Conservation (phyloP, 768 basidiomycete genomes). For the Favolaschia claudopus region DNA sequence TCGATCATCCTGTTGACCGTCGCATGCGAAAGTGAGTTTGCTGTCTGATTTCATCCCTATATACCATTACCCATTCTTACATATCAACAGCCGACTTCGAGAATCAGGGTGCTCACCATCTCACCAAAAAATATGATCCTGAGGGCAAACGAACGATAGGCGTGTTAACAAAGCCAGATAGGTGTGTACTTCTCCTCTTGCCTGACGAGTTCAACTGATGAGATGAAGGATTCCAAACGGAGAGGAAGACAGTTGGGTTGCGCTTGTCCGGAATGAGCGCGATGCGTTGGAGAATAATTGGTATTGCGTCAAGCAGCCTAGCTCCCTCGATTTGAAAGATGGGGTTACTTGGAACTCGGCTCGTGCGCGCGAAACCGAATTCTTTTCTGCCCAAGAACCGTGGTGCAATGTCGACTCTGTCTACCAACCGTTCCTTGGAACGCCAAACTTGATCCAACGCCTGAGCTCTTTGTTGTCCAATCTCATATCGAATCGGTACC, state of each 20-base stretch:
- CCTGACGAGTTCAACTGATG: too few relatives aligned
- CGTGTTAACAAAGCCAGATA: too few relatives aligned
- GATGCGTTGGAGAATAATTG: conserved; percentile 60
- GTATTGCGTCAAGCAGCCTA: conserved; percentile 63
- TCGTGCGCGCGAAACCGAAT: conserved; percentile 59
- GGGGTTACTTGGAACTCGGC: conserved; percentile 68
- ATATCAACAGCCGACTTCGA: conserved; percentile 74
- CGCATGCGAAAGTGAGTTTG: conserved; percentile 66
- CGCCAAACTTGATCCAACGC: conserved; percentile 59
- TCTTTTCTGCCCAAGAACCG: conserved; percentile 57
- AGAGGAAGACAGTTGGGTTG: conserved; percentile 62
- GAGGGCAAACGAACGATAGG: conserved; percentile 75
- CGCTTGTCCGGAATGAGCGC: conserved; percentile 59
- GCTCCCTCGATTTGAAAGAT: conserved; percentile 53
- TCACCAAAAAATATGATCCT: conserved; percentile 67
- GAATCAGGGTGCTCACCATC: conserved; percentile 74
- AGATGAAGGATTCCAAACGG: conserved; percentile 57
- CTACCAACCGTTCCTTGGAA: conserved; percentile 61
- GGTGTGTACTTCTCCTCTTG: too few relatives aligned
- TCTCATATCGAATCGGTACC: conserved; percentile 65
- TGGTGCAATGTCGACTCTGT: conserved; percentile 61
- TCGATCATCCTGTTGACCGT: conserved; percentile 68
- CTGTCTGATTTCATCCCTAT: not conserved
- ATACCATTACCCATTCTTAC: not conserved
- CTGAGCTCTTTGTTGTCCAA: conserved; percentile 68